Evolutionary conservation across 2,329 filamentous ascomycete species (phyloP).

Genomic region (Didymella keratinophila): DNA sequence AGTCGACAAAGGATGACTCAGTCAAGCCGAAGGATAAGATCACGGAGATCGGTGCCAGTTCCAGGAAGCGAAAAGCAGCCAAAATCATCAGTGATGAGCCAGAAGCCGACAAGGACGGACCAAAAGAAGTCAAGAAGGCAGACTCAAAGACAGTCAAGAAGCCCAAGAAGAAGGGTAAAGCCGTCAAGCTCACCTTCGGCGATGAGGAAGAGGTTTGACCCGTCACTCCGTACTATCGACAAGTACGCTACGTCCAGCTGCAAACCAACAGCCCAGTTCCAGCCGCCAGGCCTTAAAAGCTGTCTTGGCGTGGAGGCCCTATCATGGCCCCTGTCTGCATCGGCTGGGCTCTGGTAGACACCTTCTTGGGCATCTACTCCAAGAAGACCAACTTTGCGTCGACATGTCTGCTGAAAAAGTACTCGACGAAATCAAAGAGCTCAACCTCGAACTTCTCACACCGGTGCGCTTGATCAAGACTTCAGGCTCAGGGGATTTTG

Average conservation of each 20-base stretch:
- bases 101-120: slow-evolving; percentile 27
- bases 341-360: neutral
- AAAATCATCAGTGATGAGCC: slow-evolving; percentile 47
- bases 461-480: neutral
- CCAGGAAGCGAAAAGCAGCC: slow-evolving; percentile 50
- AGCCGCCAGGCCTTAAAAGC: neutral
- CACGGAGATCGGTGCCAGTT: slow-evolving; percentile 40
- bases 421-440: too few species aligned
- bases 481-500: neutral
- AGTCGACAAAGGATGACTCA: slow-evolving; percentile 7
- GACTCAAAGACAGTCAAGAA: slow-evolving; percentile 39
- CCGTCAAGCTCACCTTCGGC: slow-evolving; percentile 50
- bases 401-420: too few species aligned
- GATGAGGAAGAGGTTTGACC: slow-evolving; percentile 42
- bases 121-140: slow-evolving; percentile 15
- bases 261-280: neutral
- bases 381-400: neutral
- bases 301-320: neutral
- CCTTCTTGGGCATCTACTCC: neutral
- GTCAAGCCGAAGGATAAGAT: slow-evolving; percentile 41
- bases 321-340: neutral
- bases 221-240: neutral
- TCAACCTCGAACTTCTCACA: neutral
- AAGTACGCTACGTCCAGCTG: neutral
- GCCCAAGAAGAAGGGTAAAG: slow-evolving; percentile 48